phyloP scores from a whole-genome alignment of 2,329 filamentous ascomycete species.

The Paradendryphiella salina region DNA sequence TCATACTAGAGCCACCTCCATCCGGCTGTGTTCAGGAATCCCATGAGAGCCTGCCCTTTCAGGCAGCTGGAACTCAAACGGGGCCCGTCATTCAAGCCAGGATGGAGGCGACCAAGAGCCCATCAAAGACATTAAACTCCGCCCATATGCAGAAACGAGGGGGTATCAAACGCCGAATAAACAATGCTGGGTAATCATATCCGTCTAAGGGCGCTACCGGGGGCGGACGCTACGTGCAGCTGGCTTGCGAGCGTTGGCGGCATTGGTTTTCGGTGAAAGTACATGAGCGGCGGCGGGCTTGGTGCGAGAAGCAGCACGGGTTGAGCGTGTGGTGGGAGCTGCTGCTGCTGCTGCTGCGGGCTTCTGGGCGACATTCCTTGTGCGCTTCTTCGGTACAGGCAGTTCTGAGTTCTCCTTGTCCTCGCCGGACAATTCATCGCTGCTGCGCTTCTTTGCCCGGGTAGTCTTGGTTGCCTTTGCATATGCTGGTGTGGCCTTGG shows the following conservation, averaged over 20 bases:
- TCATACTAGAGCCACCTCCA: not conserved
- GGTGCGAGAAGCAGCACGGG: conserved; percentile 32
- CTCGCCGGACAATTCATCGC: conserved; percentile 32
- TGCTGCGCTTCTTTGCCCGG: conserved; percentile 33
- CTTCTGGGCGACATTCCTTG: conserved; percentile 15
- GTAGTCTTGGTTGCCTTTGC: conserved; percentile 13
- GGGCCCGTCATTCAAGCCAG: conserved; percentile 19
- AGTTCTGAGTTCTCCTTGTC: conserved; percentile 39
- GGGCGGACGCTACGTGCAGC: conserved; percentile 24
- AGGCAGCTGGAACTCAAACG: conserved; percentile 19
- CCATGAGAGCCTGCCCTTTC: conserved; percentile 22
- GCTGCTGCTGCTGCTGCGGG: conserved; percentile 12
- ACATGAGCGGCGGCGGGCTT: conserved; percentile 21
- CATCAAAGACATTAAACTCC: conserved; percentile 14
- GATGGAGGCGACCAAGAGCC: not conserved
- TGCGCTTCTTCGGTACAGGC: conserved; percentile 29
- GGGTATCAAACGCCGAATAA: conserved; percentile 22
- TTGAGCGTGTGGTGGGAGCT: conserved; percentile 17
- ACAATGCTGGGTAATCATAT: conserved; percentile 13
- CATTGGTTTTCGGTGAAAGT: conserved; percentile 32
- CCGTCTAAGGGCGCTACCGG: conserved; percentile 25
- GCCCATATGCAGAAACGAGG: conserved; percentile 7
- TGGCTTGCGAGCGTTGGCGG: conserved; percentile 22
- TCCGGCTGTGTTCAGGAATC: conserved; percentile 18
- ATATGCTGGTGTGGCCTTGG: conserved; percentile 15